Base-by-base conservation (phyloP, 2,329 filamentous ascomycete species). In the Alternaria dauci region DNA sequence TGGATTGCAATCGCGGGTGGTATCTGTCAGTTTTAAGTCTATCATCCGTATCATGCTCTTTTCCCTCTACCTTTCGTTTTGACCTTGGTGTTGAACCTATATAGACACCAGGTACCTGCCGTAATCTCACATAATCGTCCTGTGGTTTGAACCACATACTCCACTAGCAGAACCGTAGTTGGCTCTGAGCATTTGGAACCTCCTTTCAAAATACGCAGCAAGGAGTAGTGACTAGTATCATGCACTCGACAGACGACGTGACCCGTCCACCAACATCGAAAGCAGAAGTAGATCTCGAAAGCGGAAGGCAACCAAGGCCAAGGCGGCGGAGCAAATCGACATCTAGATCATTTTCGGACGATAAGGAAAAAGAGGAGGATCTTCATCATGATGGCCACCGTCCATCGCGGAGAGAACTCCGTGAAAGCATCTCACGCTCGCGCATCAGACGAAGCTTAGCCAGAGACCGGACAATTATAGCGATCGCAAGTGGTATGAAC, bases 361-460 rank as follows among this genome's bases (percentile, higher is more conserved):
- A 39, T 12, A 58, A 63, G n/a, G 59, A 60, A n/a, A 47, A 55
- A 36, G 55, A 62, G 14, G 60, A 66, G 12, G 64, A 69, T 14
- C 53, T 52, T 16, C 44, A 71, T 6, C 52, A 69, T 16, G 71
- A 75, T 44, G 72, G 73, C 12, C 72, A 75, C 44, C 69, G 73
- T 9, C 72, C 70, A 3, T 62, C 67, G 0, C 55, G 56, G 23
- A 43, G 56, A 7, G 73, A 75, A 52, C 42, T 75, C 8, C 59
- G 32, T 5, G 52, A 64, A 26, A 69, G 63, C 52, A 69, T 70
- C n/a, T 69, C 67, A 9, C 59, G 69, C 42, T 67, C 68, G 4
- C 67, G 67, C 23, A 72, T 68, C 55, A 64, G 59, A 50, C 54
- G 57, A 1, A 64, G 58, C 39, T 59, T 64, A 47, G 50, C 59